phyloP scores from a whole-genome alignment of 2,329 filamentous ascomycete genomes.

The Calonectria hongkongensis region DNA sequence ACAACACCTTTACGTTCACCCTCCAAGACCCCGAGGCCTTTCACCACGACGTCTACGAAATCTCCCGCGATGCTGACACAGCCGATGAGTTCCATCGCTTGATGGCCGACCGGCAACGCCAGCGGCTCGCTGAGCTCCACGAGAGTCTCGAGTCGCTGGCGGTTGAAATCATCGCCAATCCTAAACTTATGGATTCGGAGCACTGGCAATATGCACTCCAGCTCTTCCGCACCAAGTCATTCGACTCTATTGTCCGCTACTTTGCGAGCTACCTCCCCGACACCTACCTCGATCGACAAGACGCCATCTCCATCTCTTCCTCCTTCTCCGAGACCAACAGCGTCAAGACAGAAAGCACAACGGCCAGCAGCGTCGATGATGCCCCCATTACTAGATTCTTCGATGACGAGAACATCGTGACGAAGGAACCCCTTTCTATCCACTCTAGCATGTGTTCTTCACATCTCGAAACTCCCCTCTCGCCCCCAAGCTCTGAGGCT shows the following conservation, averaged over 20 bases:
- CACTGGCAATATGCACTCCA: constrained; percentile 77
- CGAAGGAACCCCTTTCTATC: constrained; percentile 65
- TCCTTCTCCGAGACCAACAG: constrained; percentile 63
- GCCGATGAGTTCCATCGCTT: constrained; percentile 72
- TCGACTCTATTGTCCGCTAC: constrained; percentile 76
- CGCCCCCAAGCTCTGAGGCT: constrained; percentile 71
- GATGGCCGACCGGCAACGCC: constrained; percentile 71
- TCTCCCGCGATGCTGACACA: constrained; percentile 71
- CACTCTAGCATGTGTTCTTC: constrained; percentile 51
- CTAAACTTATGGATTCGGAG: constrained; percentile 73
- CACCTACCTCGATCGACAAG: constrained; percentile 66
- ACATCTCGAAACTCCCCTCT: constrained; percentile 54
- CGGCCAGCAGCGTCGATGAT: constrained; percentile 63
- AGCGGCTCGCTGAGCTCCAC: constrained; percentile 73
- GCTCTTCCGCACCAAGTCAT: constrained; percentile 75
- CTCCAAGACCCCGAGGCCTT: constrained; percentile 77
- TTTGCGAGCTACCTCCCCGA: constrained; percentile 76
- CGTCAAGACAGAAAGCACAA: constrained; percentile 61
- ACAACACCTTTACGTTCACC: constrained; percentile 74
- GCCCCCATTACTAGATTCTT: constrained; percentile 63
- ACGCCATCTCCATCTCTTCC: constrained; percentile 58
- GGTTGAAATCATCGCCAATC: constrained; percentile 77
- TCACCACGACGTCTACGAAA: constrained; percentile 77
- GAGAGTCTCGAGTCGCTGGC: constrained; percentile 74
- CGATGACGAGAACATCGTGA: constrained; percentile 65